Evolutionary conservation across 768 basidiomycete genomes (phyloP), one percentile per base, ranked within the genome.

Genomic region (Austroboletus festivus): DNA sequence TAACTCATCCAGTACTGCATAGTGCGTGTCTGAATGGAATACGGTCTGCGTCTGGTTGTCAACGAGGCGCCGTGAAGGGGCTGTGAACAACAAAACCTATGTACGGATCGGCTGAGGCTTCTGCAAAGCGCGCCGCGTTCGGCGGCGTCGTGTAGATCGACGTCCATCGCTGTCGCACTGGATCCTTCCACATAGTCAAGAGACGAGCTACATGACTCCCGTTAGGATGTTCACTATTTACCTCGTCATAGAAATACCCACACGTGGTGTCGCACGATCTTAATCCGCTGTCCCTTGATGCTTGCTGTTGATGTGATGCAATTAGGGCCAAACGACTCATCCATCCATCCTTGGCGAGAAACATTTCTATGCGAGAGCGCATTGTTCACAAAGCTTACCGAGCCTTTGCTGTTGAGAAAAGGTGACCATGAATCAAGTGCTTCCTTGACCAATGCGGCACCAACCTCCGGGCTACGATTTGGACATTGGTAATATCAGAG

Each of bases 61-160:
- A 52, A 19, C 22, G 33, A 13, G 8, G 13, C 13, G 2, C 21
- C 2, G 1, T 1, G 21, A 4, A 4, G 22, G 8, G 12, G 3
- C 5, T 1, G 12, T 19, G 10, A 30, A 20, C n/a, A 20, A 38
- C n/a, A n/a, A n/a, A n/a, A n/a, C n/a, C n/a, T n/a, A n/a, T n/a
- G n/a, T 22, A 39, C 51, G 21, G 13, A 60, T 59, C 47, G 50
- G 19, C 51, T 47, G 19, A 26, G 39, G 20, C 35, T 40, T 41
- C 44, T 22, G 21, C 10, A 13, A 13, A 53, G 3, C n/a, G 4
- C 3, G 28, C 46, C 48, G 9, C 26, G 33, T 30, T 56, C 38
- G 1, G 54, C 51, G 22, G 47, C 34, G 15, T 50, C 58, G 13
- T 47, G 39, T 16, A 39, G 33, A 35, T 46, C 48, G 20, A 52